Base-by-base conservation (phyloP, 345 rosid species). In the Citropsis articulata region DNA sequence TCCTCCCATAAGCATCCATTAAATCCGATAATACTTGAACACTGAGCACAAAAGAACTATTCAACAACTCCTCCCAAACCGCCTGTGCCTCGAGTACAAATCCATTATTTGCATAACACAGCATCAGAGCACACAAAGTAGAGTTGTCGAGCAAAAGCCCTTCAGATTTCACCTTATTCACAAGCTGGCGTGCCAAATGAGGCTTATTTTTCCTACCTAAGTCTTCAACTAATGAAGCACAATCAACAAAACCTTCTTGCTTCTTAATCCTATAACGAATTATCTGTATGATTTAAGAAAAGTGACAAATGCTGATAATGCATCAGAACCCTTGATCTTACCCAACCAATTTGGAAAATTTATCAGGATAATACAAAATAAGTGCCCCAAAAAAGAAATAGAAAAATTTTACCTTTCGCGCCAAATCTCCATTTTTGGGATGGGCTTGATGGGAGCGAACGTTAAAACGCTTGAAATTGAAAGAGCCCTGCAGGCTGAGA, bases 101-200 rank as follows among this genome's bases (percentile, higher is more conserved):
- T 4, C 91, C 91, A 72, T 78, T 82, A 12, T 83, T 74, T 1
- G 89, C 87, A 76, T 84, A 91, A 76, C 82, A 85, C 57, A 90
- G 83, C 89, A 92, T 84, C 73, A 86, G 75, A 77, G 90, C 83
- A 4, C 89, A 87, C 48, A 89, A 79, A 53, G 88, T 86, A 62
- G 77, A 76, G 59, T 9, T 78, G 48, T 81, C 68, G 0, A 84
- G 88, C 0, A 86, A 33, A 35, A 77, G 76, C 30, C 88, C 85
- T 56, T 84, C 73, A 27, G 84, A 78, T 87, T 82, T 87, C 88
- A 88, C 75, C 78, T 81, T 87, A 36, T 75, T 78, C 31, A 82
- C 84, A 28, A 89, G 55, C 73, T 88, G 86, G 60, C 80, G 77
- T 71, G 89, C 89, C 22, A 84, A 45, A 77, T 82, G 84, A 79